phyloP scores from a whole-genome alignment of 2,329 filamentous ascomycete species.

The Monosporascus sp. region DNA sequence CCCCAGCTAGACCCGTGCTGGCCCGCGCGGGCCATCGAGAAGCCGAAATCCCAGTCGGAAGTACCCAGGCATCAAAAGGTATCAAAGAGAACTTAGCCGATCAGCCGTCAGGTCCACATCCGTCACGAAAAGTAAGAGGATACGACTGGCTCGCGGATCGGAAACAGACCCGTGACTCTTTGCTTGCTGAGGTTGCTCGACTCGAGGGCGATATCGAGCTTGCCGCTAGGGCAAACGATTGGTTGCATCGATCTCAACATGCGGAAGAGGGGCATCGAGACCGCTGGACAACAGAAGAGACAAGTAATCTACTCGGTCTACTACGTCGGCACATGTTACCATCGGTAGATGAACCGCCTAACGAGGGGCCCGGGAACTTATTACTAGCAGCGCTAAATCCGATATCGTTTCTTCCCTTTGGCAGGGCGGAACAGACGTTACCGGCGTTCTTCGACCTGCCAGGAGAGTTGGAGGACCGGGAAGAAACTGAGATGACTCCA shows the following conservation, averaged over 20 bases:
- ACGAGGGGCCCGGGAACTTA: conserved; percentile 33
- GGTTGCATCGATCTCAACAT: conserved; percentile 39
- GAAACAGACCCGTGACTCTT: conserved; percentile 43
- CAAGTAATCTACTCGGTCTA: conserved; percentile 34
- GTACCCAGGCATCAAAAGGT: neutral
- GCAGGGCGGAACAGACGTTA: conserved; percentile 26
- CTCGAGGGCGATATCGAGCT: conserved; percentile 55
- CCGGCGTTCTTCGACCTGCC: conserved; percentile 16
- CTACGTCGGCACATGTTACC: conserved; percentile 37
- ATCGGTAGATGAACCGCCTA: conserved; percentile 23
- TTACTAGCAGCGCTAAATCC: conserved; percentile 46
- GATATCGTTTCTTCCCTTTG: conserved; percentile 46
- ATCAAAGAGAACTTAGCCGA: neutral
- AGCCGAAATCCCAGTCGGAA: conserved; percentile 11
- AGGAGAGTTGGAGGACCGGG: conserved; percentile 14
- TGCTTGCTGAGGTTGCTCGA: conserved; percentile 49
- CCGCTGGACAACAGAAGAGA: conserved; percentile 25
- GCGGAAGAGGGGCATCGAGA: conserved; percentile 14
- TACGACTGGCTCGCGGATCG: conserved; percentile 42
- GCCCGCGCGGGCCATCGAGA: conserved; percentile 5
- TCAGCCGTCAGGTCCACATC: conserved; percentile 17
- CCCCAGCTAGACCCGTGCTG: neutral
- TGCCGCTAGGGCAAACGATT: conserved; percentile 53
- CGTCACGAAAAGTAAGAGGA: conserved; percentile 36
- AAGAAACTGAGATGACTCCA: conserved; percentile 32